phyloP scores from a whole-genome alignment of 2,329 filamentous ascomycete genomes.

The Akanthomyces dipterigenus region DNA sequence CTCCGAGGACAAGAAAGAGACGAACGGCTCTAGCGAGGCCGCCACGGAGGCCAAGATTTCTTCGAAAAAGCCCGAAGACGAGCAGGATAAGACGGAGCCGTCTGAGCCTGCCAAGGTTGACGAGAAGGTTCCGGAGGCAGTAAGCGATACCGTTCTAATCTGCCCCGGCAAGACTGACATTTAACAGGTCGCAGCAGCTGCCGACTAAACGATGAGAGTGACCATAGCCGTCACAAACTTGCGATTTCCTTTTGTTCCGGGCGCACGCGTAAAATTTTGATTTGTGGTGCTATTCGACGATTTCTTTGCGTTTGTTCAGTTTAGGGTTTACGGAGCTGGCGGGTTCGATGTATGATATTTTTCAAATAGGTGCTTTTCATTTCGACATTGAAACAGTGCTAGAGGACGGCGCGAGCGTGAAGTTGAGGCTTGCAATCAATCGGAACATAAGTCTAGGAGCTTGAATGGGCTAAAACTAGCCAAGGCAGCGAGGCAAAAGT shows the following conservation, averaged over 20 bases:
- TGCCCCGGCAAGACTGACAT: constrained; percentile 16
- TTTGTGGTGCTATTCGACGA: not conserved
- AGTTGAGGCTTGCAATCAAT: not conserved
- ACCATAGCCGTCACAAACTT: not conserved
- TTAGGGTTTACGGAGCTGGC: constrained; percentile 2
- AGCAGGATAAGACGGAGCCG: constrained; percentile 22
- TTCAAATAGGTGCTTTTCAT: constrained; percentile 7
- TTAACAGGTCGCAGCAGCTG: constrained; percentile 18
- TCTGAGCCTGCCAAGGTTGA: constrained; percentile 20
- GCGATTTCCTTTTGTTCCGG: constrained; percentile 7
- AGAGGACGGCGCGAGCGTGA: not conserved
- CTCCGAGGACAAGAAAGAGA: constrained; percentile 37
- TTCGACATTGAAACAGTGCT: constrained; percentile 1
- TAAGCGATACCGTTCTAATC: constrained; percentile 15
- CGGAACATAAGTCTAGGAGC: not conserved
- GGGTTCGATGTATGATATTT: constrained; percentile 12
- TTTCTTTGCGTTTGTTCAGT: constrained; percentile 2
- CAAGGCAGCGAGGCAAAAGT: not conserved
- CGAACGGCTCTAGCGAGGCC: constrained; percentile 34
- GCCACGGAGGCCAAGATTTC: constrained; percentile 27
- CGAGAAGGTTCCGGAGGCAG: constrained; percentile 23
- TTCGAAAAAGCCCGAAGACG: constrained; percentile 31
- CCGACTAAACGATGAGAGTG: constrained; percentile 4
- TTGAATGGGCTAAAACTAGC: not conserved
- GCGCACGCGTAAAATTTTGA: constrained; percentile 7